phyloP scores from a whole-genome alignment of 2,329 filamentous ascomycete genomes.

The Fusarium sp. region DNA sequence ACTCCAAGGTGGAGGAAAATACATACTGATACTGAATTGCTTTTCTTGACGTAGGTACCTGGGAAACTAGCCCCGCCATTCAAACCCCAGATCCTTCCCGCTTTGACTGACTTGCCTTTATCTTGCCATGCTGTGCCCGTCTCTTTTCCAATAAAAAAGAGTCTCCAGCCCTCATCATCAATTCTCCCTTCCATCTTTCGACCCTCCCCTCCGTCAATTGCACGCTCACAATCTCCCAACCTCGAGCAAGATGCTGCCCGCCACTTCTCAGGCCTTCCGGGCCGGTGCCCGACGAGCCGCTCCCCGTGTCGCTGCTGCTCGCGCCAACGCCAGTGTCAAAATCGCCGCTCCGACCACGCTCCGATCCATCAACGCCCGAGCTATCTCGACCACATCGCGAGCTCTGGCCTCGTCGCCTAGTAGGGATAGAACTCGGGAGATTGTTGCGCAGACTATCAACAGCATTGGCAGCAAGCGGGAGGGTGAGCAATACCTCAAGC shows the following conservation, averaged over 20 bases:
- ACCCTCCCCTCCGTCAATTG: constrained; percentile 20
- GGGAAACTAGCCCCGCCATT: constrained; percentile 28
- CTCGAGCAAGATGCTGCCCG: constrained; percentile 58
- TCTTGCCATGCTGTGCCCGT: constrained; percentile 8
- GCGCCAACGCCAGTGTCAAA: constrained; percentile 35
- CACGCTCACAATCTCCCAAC: constrained; percentile 22
- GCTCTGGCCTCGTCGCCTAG: constrained; percentile 37
- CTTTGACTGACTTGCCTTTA: constrained; percentile 5
- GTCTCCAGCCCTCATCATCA: constrained; percentile 18
- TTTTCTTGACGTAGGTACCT: too few relatives aligned
- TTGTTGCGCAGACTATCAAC: constrained; percentile 75
- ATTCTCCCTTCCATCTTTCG: constrained; percentile 3
- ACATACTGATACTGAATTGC: too few relatives aligned
- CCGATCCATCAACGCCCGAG: constrained; percentile 48
- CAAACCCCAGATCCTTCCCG: constrained; percentile 8
- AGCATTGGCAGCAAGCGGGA: constrained; percentile 97
- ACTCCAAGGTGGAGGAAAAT: too few relatives aligned
- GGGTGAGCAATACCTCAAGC: constrained; percentile 96
- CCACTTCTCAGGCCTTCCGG: constrained; percentile 58
- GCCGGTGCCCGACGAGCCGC: constrained; percentile 60
- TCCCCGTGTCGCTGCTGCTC: constrained; percentile 46
- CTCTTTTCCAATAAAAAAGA: constrained; percentile 25
- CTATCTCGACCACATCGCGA: constrained; percentile 45
- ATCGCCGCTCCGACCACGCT: constrained; percentile 40
- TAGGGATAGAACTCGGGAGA: constrained; percentile 53